Conservation (phyloP, 148 eudicot genomes). For the Diospyros lotus region DNA sequence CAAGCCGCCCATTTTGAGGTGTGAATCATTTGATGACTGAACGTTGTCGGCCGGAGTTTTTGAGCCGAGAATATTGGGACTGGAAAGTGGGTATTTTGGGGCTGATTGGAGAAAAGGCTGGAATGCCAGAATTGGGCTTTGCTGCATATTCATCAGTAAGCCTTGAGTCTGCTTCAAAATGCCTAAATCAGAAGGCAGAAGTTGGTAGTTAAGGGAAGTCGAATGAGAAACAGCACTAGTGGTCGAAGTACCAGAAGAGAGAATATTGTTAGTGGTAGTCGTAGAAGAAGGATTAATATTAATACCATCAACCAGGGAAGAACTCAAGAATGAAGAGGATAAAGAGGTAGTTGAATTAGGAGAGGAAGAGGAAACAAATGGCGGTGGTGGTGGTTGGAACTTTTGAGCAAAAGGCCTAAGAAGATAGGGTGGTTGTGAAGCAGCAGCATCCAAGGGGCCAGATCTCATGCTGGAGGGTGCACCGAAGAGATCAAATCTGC, state of each 20-base stretch:
- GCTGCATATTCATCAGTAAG: background rate
- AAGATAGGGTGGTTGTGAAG: conserved; percentile 30
- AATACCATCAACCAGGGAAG: background rate
- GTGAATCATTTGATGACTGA: background rate
- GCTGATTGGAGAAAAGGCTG: conserved; percentile 27
- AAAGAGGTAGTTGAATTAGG: background rate
- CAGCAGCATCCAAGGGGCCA: conserved; percentile 9
- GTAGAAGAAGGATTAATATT: background rate
- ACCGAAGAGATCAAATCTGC: conserved; percentile 45
- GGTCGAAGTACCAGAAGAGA: background rate
- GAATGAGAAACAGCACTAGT: background rate
- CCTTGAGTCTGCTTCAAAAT: background rate
- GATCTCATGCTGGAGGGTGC: conserved; percentile 31
- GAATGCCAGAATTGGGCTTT: conserved; percentile 19
- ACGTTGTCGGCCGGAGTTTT: background rate
- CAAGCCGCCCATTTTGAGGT: conserved; percentile 12
- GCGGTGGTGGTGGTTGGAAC: conserved; percentile 22
- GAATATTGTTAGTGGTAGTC: background rate
- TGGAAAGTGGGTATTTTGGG: conserved; percentile 9
- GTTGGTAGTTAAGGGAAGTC: background rate
- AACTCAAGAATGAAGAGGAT: background rate
- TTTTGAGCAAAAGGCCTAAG: conserved; percentile 57
- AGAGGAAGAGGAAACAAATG: background rate
- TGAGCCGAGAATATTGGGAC: conserved; percentile 1
- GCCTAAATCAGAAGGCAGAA: background rate